Percentiles rank a stretch among this genome's conserved stretches.
phyloP scores from a whole-genome alignment of 2,329 filamentous ascomycete species.

The Pseudopyricularia javanii region DNA sequence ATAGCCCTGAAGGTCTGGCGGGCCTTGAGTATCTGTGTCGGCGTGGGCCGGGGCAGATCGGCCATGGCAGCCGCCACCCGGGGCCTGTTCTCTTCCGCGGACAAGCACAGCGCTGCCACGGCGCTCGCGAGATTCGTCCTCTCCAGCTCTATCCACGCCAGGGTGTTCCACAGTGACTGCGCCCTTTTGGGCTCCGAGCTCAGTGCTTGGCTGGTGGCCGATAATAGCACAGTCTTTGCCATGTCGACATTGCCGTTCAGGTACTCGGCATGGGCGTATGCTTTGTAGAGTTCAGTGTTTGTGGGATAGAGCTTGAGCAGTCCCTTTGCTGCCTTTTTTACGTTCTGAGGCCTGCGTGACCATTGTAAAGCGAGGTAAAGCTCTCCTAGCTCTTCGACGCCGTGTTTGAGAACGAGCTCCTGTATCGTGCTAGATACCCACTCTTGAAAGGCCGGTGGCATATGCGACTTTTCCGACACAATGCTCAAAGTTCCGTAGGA shows the following conservation, averaged over 20 bases:
- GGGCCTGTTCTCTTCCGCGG: constrained; percentile 16
- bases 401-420: constrained; percentile 35
- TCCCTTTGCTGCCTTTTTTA: constrained; percentile 59
- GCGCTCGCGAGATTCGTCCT: constrained; percentile 20
- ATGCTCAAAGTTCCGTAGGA: constrained; percentile 17
- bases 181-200: constrained; percentile 16
- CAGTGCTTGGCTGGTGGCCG: constrained; percentile 41
- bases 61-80: not conserved
- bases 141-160: constrained; percentile 56
- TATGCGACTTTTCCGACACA: constrained; percentile 8
- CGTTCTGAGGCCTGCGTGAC: constrained; percentile 35
- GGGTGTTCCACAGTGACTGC: constrained; percentile 40
- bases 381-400: constrained; percentile 44
- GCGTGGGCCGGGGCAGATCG: constrained; percentile 10
- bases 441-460: constrained; percentile 19
- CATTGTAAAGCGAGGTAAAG: constrained; percentile 61
- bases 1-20: constrained; percentile 38
- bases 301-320: constrained; percentile 58
- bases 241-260: constrained; percentile 41
- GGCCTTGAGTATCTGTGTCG: constrained; percentile 36
- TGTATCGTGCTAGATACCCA: constrained; percentile 44
- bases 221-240: constrained; percentile 52
- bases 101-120: constrained; percentile 25
- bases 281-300: constrained; percentile 61
- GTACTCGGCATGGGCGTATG: constrained; percentile 63